Conservation (phyloP, 2,329 filamentous ascomycete genomes). For the Penicillium psychrosexuale region DNA sequence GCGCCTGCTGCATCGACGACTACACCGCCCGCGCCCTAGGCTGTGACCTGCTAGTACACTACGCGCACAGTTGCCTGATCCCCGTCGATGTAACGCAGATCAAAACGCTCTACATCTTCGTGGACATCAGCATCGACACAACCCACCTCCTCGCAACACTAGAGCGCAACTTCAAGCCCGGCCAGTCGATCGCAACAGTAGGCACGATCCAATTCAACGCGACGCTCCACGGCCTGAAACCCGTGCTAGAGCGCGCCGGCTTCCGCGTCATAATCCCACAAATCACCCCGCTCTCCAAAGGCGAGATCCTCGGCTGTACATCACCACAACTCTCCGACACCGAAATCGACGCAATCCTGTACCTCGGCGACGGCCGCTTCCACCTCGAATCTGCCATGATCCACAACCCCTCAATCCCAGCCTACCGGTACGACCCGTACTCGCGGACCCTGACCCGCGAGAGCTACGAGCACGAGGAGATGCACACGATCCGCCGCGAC, state of each 20-base stretch:
- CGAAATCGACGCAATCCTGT: constrained; percentile 73
- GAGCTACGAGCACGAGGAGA: constrained; percentile 85
- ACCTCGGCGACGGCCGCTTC: constrained; percentile 88
- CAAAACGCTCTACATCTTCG: constrained; percentile 95
- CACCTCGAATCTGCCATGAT: constrained; percentile 99
- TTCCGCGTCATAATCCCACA: constrained; percentile 86
- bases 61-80: constrained; percentile 94
- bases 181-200: constrained; percentile 86
- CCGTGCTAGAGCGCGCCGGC: constrained; percentile 74
- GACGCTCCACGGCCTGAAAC: constrained; percentile 81
- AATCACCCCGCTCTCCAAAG: constrained; percentile 86
- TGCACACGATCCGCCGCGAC: constrained; percentile 73
- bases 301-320: constrained; percentile 96
- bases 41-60: constrained; percentile 92
- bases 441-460: constrained; percentile 87
- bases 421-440: constrained; percentile 96
- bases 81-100: constrained; percentile 96
- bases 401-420: constrained; percentile 84
- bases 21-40: constrained; percentile 92
- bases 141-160: constrained; percentile 81
- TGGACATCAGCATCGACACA: constrained; percentile 94
- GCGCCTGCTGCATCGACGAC: constrained; percentile 97
- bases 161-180: constrained; percentile 78
- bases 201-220: constrained; percentile 99
- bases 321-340: constrained; percentile 67